Evolutionary conservation across 768 basidiomycete genomes (phyloP).

Genomic region (Amanita rimosa): DNA sequence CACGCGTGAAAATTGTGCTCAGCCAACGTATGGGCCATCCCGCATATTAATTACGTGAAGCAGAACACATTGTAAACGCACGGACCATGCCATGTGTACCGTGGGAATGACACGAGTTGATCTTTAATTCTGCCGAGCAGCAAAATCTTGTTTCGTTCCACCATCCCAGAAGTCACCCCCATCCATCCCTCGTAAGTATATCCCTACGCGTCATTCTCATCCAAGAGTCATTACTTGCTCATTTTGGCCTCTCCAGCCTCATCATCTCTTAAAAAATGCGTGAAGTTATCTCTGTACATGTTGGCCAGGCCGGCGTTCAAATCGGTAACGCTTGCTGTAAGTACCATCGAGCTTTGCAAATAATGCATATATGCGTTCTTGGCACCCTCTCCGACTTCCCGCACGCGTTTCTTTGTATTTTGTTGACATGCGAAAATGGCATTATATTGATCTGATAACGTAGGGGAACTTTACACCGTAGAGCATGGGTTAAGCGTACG

Average conservation of each 20-base stretch:
- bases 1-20: not conserved
- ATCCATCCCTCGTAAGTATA: slow-evolving; percentile 20
- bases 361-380: slow-evolving; percentile 8
- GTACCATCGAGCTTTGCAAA: slow-evolving; percentile 25
- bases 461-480: slow-evolving; percentile 98
- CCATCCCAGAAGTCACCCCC: slow-evolving; percentile 26
- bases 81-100: slow-evolving; percentile 27
- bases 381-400: slow-evolving; percentile 9
- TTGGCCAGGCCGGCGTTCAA: slow-evolving; percentile 97
- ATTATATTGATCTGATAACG: slow-evolving; percentile 27
- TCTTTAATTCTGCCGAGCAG: slow-evolving; percentile 31
- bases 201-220: slow-evolving; percentile 8
- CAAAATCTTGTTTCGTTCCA: slow-evolving; percentile 30
- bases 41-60: not conserved
- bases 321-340: slow-evolving; percentile 98
- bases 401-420: slow-evolving; percentile 23
- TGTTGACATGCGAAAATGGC: slow-evolving; percentile 15
- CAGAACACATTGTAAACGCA: slow-evolving; percentile 17
- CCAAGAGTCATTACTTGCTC: not conserved
- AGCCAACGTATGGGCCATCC: not conserved
- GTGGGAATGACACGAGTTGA: slow-evolving; percentile 27
- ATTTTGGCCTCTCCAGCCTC: slow-evolving; percentile 1
- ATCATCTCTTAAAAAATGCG: slow-evolving; percentile 39
- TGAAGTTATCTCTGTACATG: slow-evolving; percentile 97
- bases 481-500: slow-evolving; percentile 96